A percentile compares a stretch with the other conserved stretches of the same genome.
phyloP scores from a whole-genome alignment of 129 eudicot species.

The Chrysanthemum lavandulifolium region DNA sequence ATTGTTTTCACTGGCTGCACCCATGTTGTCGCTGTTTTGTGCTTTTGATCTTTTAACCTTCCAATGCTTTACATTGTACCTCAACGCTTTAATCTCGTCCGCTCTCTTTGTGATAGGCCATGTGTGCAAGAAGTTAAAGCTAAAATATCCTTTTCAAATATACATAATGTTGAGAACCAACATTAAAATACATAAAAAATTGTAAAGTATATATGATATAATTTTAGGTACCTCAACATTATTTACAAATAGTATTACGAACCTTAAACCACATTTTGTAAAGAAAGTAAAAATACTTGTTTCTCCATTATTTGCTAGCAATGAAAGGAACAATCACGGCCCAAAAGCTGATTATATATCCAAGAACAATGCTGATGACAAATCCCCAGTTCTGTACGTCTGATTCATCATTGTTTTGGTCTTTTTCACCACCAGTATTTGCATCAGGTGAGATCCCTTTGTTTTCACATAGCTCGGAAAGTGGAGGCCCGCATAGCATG shows the following conservation, averaged over 20 bases:
- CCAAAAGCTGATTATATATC: constrained; percentile 37
- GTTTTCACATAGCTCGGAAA: constrained; percentile 6
- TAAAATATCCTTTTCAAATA: no score
- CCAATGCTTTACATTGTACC: no score
- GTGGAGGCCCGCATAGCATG: constrained; percentile 26
- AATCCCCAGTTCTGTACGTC: constrained; percentile 21
- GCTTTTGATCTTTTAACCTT: no score
- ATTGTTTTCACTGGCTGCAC: no score
- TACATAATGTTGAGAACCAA: no score
- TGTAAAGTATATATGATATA: no score
- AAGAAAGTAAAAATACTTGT: constrained; percentile 15
- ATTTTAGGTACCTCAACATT: no score
- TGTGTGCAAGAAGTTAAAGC: no score
- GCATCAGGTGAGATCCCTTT: background rate
- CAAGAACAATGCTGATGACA: constrained; percentile 24
- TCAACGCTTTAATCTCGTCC: no score
- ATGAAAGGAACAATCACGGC: constrained; percentile 21
- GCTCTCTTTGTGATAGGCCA: no score
- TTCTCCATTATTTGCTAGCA: constrained; percentile 27
- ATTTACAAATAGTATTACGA: background rate
- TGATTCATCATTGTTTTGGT: constrained; percentile 2
- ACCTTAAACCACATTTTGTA: constrained; percentile 20
- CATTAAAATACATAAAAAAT: no score
- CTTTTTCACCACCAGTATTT: background rate
- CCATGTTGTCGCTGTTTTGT: no score